phyloP scores from a whole-genome alignment of 2,329 filamentous ascomycete genomes.

The Lachnellula arida region DNA sequence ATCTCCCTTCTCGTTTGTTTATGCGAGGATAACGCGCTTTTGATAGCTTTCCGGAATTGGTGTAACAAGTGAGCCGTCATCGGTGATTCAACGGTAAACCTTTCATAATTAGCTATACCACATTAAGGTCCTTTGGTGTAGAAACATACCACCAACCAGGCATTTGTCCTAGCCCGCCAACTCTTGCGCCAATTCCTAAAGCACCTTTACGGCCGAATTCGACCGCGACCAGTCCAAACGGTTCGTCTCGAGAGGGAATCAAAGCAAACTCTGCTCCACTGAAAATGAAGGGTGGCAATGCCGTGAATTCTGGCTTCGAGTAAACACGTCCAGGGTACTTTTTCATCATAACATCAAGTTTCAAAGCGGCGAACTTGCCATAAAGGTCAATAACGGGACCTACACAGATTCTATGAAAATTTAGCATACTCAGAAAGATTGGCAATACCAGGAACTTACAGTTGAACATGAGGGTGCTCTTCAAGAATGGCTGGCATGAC shows the following conservation, averaged over 20 bases:
- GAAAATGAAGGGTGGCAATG: slow-evolving; percentile 62
- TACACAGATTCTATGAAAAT: slow-evolving; percentile 42
- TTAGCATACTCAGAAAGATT: too few relatives aligned
- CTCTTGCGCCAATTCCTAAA: slow-evolving; percentile 60
- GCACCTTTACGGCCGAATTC: slow-evolving; percentile 66
- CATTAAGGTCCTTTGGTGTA: too few relatives aligned
- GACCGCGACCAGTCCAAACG: slow-evolving; percentile 64
- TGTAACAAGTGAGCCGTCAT: slow-evolving; percentile 58
- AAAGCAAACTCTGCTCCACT: slow-evolving; percentile 63
- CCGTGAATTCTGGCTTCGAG: slow-evolving; percentile 65
- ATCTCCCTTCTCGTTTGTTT: slow-evolving; percentile 53
- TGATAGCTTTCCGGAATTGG: slow-evolving; percentile 61
- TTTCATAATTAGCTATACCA: slow-evolving; percentile 46
- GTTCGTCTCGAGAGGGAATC: slow-evolving; percentile 65
- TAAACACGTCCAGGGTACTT: slow-evolving; percentile 61
- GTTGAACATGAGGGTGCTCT: slow-evolving; percentile 52
- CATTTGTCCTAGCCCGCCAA: slow-evolving; percentile 66
- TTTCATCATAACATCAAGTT: slow-evolving; percentile 60
- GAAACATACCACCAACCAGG: slow-evolving; percentile 32
- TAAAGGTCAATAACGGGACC: slow-evolving; percentile 65
- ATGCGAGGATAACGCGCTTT: slow-evolving; percentile 55
- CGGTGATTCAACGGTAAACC: slow-evolving; percentile 64
- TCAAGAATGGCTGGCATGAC: slow-evolving; percentile 61
- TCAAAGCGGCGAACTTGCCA: slow-evolving; percentile 62
- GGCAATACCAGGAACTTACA: slow-evolving; percentile 26